A percentile compares a stretch with the other conserved stretches of the same genome.
Evolutionary conservation across 495 filamentous ascomycete species (phyloP).

Genomic region (Friedmanniomyces endolithicus): DNA sequence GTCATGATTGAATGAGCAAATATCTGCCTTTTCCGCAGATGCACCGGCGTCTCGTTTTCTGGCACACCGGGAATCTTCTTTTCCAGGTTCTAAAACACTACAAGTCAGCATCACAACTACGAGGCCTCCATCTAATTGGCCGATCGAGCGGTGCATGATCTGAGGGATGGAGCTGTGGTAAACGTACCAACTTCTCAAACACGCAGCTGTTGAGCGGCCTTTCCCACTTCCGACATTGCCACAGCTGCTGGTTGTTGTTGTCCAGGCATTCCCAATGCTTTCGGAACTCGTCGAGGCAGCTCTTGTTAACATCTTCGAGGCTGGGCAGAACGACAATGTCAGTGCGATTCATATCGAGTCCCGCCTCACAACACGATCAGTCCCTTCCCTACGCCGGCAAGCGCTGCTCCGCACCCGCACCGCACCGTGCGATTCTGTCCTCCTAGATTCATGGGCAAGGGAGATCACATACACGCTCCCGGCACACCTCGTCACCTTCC

Average conservation of each 20-base stretch:
- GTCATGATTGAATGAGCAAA: slow-evolving; percentile 41
- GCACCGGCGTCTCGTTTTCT: slow-evolving; percentile 63
- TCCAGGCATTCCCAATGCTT: slow-evolving; percentile 91
- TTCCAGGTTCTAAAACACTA: slow-evolving; percentile 57
- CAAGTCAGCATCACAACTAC: too few relatives aligned
- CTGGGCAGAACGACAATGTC: not conserved
- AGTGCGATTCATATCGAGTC: not conserved
- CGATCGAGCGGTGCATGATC: too few relatives aligned
- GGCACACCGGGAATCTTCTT: slow-evolving; percentile 82
- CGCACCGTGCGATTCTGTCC: not conserved
- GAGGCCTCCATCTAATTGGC: too few relatives aligned
- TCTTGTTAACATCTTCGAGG: slow-evolving; percentile 88
- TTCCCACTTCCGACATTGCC: slow-evolving; percentile 72
- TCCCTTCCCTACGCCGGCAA: too few relatives aligned
- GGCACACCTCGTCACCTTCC: slow-evolving; percentile 92
- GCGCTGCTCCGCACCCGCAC: not conserved
- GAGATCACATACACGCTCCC: slow-evolving; percentile 54
- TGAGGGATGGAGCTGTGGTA: too few relatives aligned
- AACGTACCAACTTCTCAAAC: slow-evolving; percentile 80
- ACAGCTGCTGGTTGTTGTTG: slow-evolving; percentile 91
- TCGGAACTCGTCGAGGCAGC: slow-evolving; percentile 82
- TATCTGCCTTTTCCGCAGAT: slow-evolving; percentile 66
- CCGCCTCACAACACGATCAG: too few relatives aligned
- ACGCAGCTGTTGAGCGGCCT: slow-evolving; percentile 83
- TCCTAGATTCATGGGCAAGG: slow-evolving; percentile 46